Percentiles rank a stretch among this genome's conserved stretches.
phyloP scores from a whole-genome alignment of 352 stramenopile genomes.

The Globisporangium carolinianum region DNA sequence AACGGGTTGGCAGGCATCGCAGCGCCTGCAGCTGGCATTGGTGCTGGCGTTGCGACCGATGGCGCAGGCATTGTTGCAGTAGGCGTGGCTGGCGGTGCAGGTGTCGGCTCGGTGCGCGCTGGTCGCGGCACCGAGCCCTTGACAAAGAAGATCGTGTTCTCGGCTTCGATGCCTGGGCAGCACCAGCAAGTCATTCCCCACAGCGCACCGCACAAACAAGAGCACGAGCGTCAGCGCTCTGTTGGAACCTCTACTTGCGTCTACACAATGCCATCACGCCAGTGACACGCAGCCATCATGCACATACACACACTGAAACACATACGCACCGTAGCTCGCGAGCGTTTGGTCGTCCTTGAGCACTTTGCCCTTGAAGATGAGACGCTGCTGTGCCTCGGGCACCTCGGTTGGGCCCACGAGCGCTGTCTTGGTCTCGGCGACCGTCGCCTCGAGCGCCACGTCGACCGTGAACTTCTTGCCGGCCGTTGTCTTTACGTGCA shows the following conservation, averaged over 20 bases:
- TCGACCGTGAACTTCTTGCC: constrained; percentile 79
- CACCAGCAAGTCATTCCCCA: neutral
- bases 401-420: constrained; percentile 70
- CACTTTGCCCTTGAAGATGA: constrained; percentile 90
- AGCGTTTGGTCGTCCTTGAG: constrained; percentile 86
- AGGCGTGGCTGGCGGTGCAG: constrained; percentile 15
- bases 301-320: too few species aligned
- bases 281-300: neutral
- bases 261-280: neutral
- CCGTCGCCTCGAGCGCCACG: constrained; percentile 55
- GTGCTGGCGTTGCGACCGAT: constrained; percentile 14
- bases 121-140: constrained; percentile 45
- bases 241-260: neutral
- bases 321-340: constrained; percentile 64
- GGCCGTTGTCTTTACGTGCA: constrained; percentile 80
- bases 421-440: constrained; percentile 71
- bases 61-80: constrained; percentile 9
- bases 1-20: constrained; percentile 37
- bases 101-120: constrained; percentile 12
- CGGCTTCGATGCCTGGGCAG: constrained; percentile 50
- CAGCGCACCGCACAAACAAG: neutral
- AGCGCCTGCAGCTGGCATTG: constrained; percentile 11
- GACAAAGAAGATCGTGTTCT: constrained; percentile 85
- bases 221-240: neutral
- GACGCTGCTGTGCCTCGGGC: constrained; percentile 63